Base-by-base conservation (phyloP, 2,329 filamentous ascomycete genomes). In the Torrubiella hemipterigena region DNA sequence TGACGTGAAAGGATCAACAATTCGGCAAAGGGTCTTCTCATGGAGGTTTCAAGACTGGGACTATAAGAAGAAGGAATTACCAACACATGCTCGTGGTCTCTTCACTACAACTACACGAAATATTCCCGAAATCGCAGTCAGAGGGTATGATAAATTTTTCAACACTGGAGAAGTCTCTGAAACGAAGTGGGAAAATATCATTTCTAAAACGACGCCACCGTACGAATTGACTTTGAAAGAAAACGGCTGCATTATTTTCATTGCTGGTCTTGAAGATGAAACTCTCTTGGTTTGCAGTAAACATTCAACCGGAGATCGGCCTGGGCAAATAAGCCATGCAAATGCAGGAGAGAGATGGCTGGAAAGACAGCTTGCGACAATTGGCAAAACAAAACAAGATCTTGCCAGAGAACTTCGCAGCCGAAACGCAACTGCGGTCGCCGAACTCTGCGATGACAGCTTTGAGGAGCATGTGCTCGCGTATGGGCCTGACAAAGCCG, bases 81-180 rank as follows among this genome's bases (percentile, higher is more conserved):
- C 91, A 6, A 94, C 85, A 2, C 94, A 95, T 52, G 87, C 91
- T 6, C 77, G 91, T 32, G 91, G 91, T 6, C 70, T 98, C 2
- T 98, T 98, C 58, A 98, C 87, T n/a, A 81, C 80, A 25, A 71
- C 72, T 39, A 61, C 67, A 30, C 63, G 71, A 17, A 75, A 76
- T 7, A 63, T 72, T 7, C 61, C 73, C 10, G 84, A 94, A 54
- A 95, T 98, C 43, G 81, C 72, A 2, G 75, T 85, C 29, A 73
- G 91, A 44, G 91, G 91, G 31, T 98, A 98, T 57, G 89, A 98
- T 66, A 98, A 98, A 58, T 98, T 98, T 63, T 98, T 98, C 73
- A 98, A 98, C 46, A 70, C 84, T 24, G 73, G 73, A 30, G 91
- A 98, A 58, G 80, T 93, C 7, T 55, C 62, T 28, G 74, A 81